Percentiles rank a stretch among this genome's conserved stretches.
phyloP scores from a whole-genome alignment of 1,284 basidiomycete genomes.

The Ganoderma boninense region DNA sequence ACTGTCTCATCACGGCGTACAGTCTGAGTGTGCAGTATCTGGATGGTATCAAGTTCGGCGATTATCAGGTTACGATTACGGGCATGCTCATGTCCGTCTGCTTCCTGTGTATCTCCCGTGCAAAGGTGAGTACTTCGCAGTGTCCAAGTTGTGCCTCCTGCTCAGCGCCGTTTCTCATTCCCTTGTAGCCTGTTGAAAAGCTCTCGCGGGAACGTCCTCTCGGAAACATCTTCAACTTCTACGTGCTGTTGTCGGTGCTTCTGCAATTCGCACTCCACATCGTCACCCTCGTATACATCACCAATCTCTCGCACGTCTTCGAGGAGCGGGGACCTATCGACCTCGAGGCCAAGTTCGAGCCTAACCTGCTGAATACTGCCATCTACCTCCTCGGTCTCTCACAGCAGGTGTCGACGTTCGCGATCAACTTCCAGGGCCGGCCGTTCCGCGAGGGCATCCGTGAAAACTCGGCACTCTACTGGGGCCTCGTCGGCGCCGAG shows the following conservation, averaged over 20 bases:
- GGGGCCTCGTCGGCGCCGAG: conserved; percentile 87
- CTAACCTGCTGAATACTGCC: conserved; percentile 91
- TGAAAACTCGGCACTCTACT: conserved; percentile 92
- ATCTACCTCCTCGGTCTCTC: conserved; percentile 94
- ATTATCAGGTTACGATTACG: conserved; percentile 93
- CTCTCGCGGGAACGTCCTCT: conserved; percentile 90
- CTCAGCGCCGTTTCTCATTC: too few relatives aligned
- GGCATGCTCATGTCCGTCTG: conserved; percentile 98
- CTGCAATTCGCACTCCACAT: conserved; percentile 95
- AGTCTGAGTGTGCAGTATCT: conserved; percentile 95
- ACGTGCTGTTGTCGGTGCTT: conserved; percentile 90
- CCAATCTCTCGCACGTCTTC: conserved; percentile 76
- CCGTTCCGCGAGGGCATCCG: conserved; percentile 96
- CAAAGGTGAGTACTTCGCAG: conserved; percentile 68
- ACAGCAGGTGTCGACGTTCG: conserved; percentile 96
- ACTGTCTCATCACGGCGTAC: conserved; percentile 96
- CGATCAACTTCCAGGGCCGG: conserved; percentile 95
- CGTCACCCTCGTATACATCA: conserved; percentile 89
- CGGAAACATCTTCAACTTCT: conserved; percentile 95
- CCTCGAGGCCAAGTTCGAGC: conserved; percentile 94
- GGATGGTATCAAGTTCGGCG: conserved; percentile 97
- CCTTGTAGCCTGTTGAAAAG: conserved; percentile 84
- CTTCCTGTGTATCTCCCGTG: conserved; percentile 95
- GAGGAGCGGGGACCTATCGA: conserved; percentile 89
- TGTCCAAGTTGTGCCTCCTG: too few relatives aligned